Evolutionary conservation across 176 grass and related monocot species (phyloP).

Genomic region (Carex kokanica): DNA sequence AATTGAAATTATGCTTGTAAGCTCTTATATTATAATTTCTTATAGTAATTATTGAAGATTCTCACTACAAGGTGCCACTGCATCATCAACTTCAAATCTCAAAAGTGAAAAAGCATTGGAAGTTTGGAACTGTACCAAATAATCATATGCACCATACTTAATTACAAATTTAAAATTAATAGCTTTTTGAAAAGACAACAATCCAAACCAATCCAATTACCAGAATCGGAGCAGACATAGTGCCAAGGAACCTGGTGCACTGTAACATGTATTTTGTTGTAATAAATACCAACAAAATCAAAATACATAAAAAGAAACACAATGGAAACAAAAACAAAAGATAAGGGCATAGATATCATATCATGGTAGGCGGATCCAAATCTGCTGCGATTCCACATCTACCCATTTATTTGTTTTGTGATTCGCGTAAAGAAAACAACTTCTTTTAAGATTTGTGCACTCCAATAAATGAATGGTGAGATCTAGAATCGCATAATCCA

Average conservation of each 20-base stretch:
- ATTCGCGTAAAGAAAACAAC: too few species aligned
- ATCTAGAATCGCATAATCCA: too few species aligned
- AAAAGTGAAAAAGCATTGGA: background rate
- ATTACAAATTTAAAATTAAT: background rate
- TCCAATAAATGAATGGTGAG: too few species aligned
- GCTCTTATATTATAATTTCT: background rate
- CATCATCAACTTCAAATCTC: background rate
- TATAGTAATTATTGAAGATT: background rate
- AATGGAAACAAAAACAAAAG: constrained; percentile 19
- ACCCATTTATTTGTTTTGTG: too few species aligned
- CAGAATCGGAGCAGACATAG: background rate
- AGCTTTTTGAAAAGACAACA: background rate
- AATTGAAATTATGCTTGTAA: background rate
- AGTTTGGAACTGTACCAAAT: background rate
- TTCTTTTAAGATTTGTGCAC: too few species aligned
- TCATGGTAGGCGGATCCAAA: too few species aligned
- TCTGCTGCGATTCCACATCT: too few species aligned
- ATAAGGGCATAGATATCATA: constrained; percentile 2
- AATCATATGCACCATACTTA: background rate
- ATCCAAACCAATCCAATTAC: background rate
- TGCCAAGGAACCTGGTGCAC: background rate
- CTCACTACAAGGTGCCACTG: background rate
- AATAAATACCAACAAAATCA: constrained; percentile 10
- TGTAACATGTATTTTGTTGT: constrained; percentile 12
- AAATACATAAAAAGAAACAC: constrained; percentile 1